Conservation (phyloP, 2,329 filamentous ascomycete genomes). For the Pestalotiopsis fici region DNA sequence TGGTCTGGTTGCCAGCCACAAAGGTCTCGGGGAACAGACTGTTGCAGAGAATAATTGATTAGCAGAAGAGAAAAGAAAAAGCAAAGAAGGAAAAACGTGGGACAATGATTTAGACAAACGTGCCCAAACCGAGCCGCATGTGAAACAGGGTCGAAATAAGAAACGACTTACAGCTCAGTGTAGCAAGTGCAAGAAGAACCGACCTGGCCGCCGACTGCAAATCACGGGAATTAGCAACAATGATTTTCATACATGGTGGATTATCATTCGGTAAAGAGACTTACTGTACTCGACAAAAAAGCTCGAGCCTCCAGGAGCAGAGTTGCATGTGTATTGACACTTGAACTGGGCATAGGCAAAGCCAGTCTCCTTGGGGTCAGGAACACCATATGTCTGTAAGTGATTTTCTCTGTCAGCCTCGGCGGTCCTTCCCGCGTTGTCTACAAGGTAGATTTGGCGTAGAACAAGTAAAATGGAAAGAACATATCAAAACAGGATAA, state of each 20-base stretch:
- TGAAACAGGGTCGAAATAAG: not conserved
- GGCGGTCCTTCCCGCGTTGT: too few relatives aligned
- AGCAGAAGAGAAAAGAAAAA: not conserved
- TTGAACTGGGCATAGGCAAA: conserved; percentile 34
- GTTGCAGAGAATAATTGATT: not conserved
- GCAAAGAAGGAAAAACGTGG: not conserved
- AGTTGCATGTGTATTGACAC: conserved; percentile 32
- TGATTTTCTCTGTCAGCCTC: not conserved
- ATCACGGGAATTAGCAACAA: not conserved
- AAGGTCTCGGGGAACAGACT: conserved; percentile 26
- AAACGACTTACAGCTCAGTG: conserved; percentile 26
- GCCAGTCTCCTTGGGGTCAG: conserved; percentile 24
- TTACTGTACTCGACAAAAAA: conserved; percentile 29
- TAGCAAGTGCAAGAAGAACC: conserved; percentile 27
- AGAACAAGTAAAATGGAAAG: not conserved
- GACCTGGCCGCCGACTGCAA: not conserved
- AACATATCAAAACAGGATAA: not conserved
- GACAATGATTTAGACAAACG: too few relatives aligned
- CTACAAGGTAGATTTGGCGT: not conserved
- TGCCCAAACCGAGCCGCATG: not conserved
- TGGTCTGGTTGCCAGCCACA: conserved; percentile 20
- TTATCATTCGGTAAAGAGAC: not conserved
- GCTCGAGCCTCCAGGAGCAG: conserved; percentile 17
- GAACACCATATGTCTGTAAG: conserved; percentile 28
- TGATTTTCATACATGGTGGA: too few relatives aligned